Evolutionary conservation across 2,329 filamentous ascomycete genomes (phyloP).

Genomic region (Hymenoscyphus repandus): DNA sequence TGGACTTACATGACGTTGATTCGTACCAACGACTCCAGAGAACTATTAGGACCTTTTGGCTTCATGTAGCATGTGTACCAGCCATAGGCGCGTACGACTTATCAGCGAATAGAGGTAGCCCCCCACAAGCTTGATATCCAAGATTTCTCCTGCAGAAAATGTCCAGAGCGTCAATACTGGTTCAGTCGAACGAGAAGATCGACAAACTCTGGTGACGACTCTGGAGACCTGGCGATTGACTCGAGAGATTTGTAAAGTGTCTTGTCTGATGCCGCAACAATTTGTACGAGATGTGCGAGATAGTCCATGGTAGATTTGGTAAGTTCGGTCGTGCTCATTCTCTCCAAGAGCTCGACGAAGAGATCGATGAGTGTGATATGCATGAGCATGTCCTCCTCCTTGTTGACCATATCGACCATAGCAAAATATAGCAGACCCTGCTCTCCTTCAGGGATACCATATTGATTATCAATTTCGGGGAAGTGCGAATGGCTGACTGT

Average conservation of each 20-base stretch:
- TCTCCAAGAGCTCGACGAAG: slow-evolving; percentile 29
- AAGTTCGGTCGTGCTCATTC: slow-evolving; percentile 27
- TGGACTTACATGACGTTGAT: not conserved
- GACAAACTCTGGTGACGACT: slow-evolving; percentile 26
- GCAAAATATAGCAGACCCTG: slow-evolving; percentile 30
- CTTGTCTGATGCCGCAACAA: slow-evolving; percentile 22
- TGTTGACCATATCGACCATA: slow-evolving; percentile 29
- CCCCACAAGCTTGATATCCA: too few relatives aligned
- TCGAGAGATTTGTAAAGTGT: slow-evolving; percentile 27
- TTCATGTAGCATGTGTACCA: too few relatives aligned
- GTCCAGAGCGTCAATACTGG: slow-evolving; percentile 4
- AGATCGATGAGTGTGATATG: slow-evolving; percentile 31
- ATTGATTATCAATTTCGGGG: slow-evolving; percentile 25
- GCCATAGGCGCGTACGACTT: too few relatives aligned
- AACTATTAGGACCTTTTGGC: too few relatives aligned
- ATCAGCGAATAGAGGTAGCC: too few relatives aligned
- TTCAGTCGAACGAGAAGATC: slow-evolving; percentile 24
- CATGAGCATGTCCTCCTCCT: slow-evolving; percentile 31
- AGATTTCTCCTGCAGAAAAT: too few relatives aligned
- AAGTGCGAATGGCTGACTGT: slow-evolving; percentile 25
- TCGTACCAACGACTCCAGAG: slow-evolving; percentile 1
- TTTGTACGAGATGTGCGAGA: slow-evolving; percentile 23
- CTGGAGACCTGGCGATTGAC: slow-evolving; percentile 20
- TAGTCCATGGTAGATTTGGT: slow-evolving; percentile 24
- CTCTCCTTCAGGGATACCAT: slow-evolving; percentile 13